A percentile compares a stretch with the other conserved stretches of the same genome.
phyloP scores from a whole-genome alignment of 2,329 filamentous ascomycete species.

The Cercospora janseana region DNA sequence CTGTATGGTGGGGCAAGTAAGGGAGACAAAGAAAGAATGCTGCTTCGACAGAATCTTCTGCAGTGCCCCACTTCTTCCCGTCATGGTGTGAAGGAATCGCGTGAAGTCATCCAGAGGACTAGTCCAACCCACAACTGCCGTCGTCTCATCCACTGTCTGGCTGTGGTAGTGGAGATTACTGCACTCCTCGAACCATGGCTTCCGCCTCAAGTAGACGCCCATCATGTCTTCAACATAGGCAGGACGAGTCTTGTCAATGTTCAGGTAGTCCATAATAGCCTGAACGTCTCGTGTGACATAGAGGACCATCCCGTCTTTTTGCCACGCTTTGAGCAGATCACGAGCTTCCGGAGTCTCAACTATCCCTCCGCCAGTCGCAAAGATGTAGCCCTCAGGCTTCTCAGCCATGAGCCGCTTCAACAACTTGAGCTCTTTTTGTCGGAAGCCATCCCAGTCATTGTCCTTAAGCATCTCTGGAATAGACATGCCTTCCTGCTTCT shows the following conservation, averaged over 20 bases:
- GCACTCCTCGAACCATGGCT: conserved; percentile 86
- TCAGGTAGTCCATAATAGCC: conserved; percentile 83
- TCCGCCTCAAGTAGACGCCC: conserved; percentile 83
- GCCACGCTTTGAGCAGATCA: conserved; percentile 69
- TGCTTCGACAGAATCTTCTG: conserved; percentile 60
- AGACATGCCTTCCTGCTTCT: conserved; percentile 66
- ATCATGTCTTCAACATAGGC: conserved; percentile 92
- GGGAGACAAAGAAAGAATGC: conserved; percentile 86
- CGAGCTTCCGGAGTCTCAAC: conserved; percentile 83
- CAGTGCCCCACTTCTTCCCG: conserved; percentile 57
- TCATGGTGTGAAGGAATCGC: conserved; percentile 69
- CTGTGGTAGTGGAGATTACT: conserved; percentile 94
- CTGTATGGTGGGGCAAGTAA: conserved; percentile 76
- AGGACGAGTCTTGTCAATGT: conserved; percentile 83
- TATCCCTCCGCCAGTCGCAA: conserved; percentile 91
- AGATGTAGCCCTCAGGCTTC: conserved; percentile 71
- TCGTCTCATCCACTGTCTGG: conserved; percentile 56
- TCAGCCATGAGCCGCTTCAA: conserved; percentile 72
- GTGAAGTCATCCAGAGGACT: conserved; percentile 59
- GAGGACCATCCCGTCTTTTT: conserved; percentile 79
- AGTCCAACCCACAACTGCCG: conserved; percentile 36
- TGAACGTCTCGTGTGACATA: conserved; percentile 85
- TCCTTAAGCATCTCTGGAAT: conserved; percentile 83
- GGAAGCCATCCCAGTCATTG: conserved; percentile 84
- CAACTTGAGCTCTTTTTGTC: conserved; percentile 72